These are phyloP conservation scores for Ogataea naganishii DNA, from an alignment of 805 yeast species.

Conservation along the genomic window DNA sequence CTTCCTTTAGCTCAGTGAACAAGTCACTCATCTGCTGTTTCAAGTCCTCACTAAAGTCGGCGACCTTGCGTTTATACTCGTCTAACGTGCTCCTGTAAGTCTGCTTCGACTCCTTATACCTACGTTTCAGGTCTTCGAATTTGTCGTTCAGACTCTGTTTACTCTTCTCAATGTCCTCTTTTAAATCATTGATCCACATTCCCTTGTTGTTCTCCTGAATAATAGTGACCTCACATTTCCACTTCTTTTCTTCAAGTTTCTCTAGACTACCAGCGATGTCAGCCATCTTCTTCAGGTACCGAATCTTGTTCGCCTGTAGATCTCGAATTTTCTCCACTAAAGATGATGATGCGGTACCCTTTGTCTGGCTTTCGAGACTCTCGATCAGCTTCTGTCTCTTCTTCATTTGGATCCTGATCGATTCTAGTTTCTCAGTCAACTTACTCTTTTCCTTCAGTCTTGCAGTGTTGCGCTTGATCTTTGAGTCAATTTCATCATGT, in stretches of 20 bases:
- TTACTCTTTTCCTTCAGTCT: not conserved
- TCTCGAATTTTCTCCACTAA: too few species aligned
- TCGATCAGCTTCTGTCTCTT: constrained; percentile 1
- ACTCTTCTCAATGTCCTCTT: constrained; percentile 18
- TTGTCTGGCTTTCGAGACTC: constrained; percentile 2
- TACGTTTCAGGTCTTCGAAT: constrained; percentile 6
- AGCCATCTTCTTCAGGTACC: too few species aligned
- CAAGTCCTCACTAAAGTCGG: constrained; percentile 29
- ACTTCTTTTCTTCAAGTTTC: too few species aligned
- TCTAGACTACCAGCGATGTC: too few species aligned
- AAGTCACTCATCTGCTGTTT: constrained; percentile 31
- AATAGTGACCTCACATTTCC: constrained; percentile 10
- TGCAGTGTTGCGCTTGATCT: constrained; percentile 2
- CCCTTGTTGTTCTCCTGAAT: constrained; percentile 32
- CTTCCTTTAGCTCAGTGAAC: constrained; percentile 23
- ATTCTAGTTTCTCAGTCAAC: constrained; percentile 1
- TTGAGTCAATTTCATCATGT: not conserved
- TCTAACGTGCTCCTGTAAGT: constrained; percentile 12
- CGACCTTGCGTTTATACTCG: constrained; percentile 26
- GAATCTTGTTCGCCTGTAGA: too few species aligned
- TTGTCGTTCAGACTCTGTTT: constrained; percentile 16
- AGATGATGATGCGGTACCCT: too few species aligned
- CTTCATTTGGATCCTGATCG: constrained; percentile 1
- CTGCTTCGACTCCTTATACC: constrained; percentile 12
- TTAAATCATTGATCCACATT: constrained; percentile 15